Conservation (phyloP, 345 rosid species). For the Syzygium jambos region DNA sequence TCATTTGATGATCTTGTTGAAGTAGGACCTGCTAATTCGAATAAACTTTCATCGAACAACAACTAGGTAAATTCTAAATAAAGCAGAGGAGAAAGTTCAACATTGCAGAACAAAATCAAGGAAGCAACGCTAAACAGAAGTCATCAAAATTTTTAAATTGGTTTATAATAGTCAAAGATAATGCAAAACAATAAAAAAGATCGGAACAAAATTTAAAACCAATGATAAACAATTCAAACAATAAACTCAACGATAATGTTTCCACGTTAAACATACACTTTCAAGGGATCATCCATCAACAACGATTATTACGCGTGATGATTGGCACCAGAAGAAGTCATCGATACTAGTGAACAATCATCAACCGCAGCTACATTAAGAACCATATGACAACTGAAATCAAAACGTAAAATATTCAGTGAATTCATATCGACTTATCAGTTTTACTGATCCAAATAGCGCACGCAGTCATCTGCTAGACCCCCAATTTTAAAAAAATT, state of each 20-base stretch:
- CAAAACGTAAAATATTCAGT: no score
- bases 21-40: no score
- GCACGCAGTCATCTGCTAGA: no score
- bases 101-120: background rate
- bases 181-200: background rate
- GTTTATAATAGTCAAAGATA: background rate
- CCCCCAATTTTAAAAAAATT: no score
- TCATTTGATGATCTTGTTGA: no score
- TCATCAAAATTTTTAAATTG: background rate
- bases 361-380: background rate
- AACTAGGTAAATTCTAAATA: background rate
- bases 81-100: background rate
- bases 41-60: background rate
- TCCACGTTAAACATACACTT: background rate
- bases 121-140: background rate
- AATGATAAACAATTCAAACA: no score
- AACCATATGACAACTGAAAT: background rate
- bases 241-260: no score
- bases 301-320: background rate
- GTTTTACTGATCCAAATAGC: no score
- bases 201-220: background rate
- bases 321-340: background rate
- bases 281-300: background rate
- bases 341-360: background rate
- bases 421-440: no score